Percentiles rank a stretch among this genome's conserved stretches.
These are phyloP conservation scores for Thinopyrum elongatum DNA, from an alignment of 176 grass and related monocot genomes.

Conservation along the genomic window DNA sequence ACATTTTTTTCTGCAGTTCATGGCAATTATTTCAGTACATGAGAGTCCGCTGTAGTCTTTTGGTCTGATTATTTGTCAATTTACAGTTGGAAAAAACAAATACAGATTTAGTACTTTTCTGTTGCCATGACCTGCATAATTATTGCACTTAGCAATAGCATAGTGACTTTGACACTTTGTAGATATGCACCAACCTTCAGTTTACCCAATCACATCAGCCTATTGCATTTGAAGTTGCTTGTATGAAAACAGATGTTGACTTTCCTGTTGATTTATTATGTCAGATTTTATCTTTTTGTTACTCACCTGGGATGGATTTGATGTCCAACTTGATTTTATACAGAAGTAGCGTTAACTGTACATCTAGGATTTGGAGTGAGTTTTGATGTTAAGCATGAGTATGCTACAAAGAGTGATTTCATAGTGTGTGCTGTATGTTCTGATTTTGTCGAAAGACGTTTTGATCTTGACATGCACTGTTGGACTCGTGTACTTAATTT, in stretches of 20 bases:
- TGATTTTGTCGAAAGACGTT: neutral
- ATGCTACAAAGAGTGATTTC: neutral
- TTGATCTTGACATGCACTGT: neutral
- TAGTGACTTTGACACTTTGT: neutral
- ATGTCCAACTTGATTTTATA: neutral
- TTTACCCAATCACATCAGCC: constrained; percentile 9
- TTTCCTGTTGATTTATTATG: neutral
- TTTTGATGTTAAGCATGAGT: neutral
- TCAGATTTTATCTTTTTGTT: neutral
- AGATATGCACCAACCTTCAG: neutral
- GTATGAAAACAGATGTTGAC: neutral
- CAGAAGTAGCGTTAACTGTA: neutral
- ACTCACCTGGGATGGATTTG: neutral
- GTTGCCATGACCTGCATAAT: constrained; percentile 15
- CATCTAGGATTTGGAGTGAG: neutral
- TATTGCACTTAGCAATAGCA: constrained; percentile 19
- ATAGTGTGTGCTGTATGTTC: neutral
- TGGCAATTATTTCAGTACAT: constrained; percentile 8
- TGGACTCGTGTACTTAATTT: neutral
- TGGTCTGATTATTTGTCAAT: constrained; percentile 22
- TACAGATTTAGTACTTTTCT: neutral
- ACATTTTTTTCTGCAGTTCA: neutral
- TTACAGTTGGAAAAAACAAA: neutral
- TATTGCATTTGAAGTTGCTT: constrained; percentile 19
- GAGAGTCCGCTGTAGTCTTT: constrained; percentile 2